Conservation (phyloP, 2,329 filamentous ascomycete species). For the Colletotrichum truncatum region DNA sequence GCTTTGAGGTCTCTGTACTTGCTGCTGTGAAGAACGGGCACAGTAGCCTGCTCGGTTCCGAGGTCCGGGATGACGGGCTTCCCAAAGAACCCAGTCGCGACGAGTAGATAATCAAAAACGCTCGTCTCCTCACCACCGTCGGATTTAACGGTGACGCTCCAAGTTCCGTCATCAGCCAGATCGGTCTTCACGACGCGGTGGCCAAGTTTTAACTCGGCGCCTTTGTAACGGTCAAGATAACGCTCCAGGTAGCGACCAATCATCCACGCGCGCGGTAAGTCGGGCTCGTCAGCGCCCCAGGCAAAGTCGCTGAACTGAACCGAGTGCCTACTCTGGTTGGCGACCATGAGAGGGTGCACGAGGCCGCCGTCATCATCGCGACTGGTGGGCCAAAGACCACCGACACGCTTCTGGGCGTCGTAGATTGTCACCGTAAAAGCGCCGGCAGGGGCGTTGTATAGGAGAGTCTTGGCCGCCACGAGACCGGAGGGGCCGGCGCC, state of each 20-base stretch:
- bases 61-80: constrained; percentile 62
- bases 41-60: constrained; percentile 36
- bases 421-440: constrained; percentile 76
- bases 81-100: constrained; percentile 82
- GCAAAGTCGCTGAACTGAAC: constrained; percentile 77
- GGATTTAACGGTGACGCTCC: constrained; percentile 51
- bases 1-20: constrained; percentile 65
- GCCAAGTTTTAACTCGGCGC: constrained; percentile 57
- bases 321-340: constrained; percentile 82
- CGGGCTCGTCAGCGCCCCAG: constrained; percentile 69
- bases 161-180: constrained; percentile 43
- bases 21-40: constrained; percentile 75
- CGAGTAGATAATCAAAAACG: constrained; percentile 76
- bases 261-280: constrained; percentile 81
- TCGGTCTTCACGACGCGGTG: constrained; percentile 54
- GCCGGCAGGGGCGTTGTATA: constrained; percentile 63
- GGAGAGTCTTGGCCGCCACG: constrained; percentile 76
- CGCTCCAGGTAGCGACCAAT: constrained; percentile 76
- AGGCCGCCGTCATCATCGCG: constrained; percentile 58
- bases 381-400: constrained; percentile 78
- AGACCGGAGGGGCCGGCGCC: constrained; percentile 76
- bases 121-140: constrained; percentile 48
- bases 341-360: constrained; percentile 73
- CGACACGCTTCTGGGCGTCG: constrained; percentile 71
- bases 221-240: constrained; percentile 67